phyloP scores from a whole-genome alignment of 2,329 filamentous ascomycete species.

The Gnomoniopsis smithogilvyi region DNA sequence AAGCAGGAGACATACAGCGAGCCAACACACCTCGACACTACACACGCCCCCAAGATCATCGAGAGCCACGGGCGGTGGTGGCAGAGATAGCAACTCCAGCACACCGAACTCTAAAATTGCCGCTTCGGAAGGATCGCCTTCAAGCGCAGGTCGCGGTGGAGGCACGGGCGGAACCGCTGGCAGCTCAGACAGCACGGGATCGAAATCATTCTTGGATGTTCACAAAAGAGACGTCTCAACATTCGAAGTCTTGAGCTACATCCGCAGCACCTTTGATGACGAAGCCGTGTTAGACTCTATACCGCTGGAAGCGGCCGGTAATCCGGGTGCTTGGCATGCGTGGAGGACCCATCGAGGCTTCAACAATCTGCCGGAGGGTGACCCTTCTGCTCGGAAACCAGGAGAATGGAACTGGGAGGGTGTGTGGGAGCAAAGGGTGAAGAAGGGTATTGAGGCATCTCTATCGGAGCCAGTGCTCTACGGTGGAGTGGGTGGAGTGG shows the following conservation, averaged over 20 bases:
- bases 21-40: constrained; percentile 27
- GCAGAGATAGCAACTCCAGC: constrained; percentile 23
- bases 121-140: constrained; percentile 24
- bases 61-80: constrained; percentile 17
- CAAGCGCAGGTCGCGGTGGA: constrained; percentile 15
- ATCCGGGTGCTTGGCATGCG: constrained; percentile 90
- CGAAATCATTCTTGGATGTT: constrained; percentile 39
- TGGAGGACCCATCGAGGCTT: constrained; percentile 66
- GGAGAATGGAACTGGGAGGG: constrained; percentile 98
- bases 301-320: constrained; percentile 78
- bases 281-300: constrained; percentile 74
- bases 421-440: constrained; percentile 89
- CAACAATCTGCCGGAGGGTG: constrained; percentile 21
- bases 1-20: constrained; percentile 42
- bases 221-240: constrained; percentile 48
- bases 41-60: constrained; percentile 24
- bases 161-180: neutral
- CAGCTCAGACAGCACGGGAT: neutral
- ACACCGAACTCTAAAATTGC: constrained; percentile 30
- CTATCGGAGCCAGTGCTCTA: constrained; percentile 77
- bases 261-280: constrained; percentile 78
- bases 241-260: constrained; percentile 73
- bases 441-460: constrained; percentile 72
- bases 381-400: constrained; percentile 47
- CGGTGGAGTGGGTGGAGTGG: constrained; percentile 57